These are phyloP conservation scores for Geotrichum ghanense DNA, from an alignment of 805 yeast species.

Conservation along the genomic window DNA sequence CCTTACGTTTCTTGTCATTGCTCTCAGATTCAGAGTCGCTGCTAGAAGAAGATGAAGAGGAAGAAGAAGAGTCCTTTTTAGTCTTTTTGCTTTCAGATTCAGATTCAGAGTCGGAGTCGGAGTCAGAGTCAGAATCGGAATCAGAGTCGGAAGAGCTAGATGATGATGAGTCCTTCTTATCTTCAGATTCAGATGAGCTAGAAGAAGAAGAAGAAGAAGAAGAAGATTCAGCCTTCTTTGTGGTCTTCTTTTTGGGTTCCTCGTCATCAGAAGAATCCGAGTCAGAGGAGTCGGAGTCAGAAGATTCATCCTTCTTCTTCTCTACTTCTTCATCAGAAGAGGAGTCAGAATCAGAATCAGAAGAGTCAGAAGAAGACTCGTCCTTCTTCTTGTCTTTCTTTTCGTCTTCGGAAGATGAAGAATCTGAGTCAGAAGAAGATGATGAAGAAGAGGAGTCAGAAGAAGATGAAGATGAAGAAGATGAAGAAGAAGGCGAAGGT, in stretches of 20 bases:
- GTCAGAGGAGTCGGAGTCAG: slow-evolving; percentile 14
- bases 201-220: slow-evolving; percentile 24
- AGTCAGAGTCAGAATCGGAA: slow-evolving; percentile 22
- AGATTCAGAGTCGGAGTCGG: slow-evolving; percentile 21
- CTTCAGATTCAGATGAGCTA: slow-evolving; percentile 21
- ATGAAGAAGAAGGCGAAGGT: slow-evolving; percentile 11
- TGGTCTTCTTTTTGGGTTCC: slow-evolving; percentile 11
- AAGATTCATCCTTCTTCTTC: slow-evolving; percentile 4
- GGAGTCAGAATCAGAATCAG: slow-evolving; percentile 7
- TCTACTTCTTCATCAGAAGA: slow-evolving; percentile 2
- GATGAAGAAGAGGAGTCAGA: slow-evolving; percentile 8
- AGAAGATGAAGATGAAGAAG: slow-evolving; percentile 9
- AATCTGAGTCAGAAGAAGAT: slow-evolving; percentile 19
- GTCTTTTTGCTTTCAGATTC: slow-evolving; percentile 11
- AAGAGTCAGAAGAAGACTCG: slow-evolving; percentile 10
- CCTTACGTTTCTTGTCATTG: slow-evolving; percentile 10
- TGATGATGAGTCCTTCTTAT: slow-evolving; percentile 7
- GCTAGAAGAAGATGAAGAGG: slow-evolving; percentile 20
- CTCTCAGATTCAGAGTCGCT: slow-evolving; percentile 20
- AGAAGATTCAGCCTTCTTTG: slow-evolving; percentile 9
- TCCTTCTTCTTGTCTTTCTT: slow-evolving; percentile 19
- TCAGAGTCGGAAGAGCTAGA: slow-evolving; percentile 10
- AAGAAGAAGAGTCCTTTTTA: slow-evolving; percentile 17
- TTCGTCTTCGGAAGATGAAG: slow-evolving; percentile 18
- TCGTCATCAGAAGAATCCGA: slow-evolving; percentile 11